Evolutionary conservation across 306 rosid genomes (phyloP), one percentile per base, ranked within the genome.

Genomic region (Oemleria cerasiformis): DNA sequence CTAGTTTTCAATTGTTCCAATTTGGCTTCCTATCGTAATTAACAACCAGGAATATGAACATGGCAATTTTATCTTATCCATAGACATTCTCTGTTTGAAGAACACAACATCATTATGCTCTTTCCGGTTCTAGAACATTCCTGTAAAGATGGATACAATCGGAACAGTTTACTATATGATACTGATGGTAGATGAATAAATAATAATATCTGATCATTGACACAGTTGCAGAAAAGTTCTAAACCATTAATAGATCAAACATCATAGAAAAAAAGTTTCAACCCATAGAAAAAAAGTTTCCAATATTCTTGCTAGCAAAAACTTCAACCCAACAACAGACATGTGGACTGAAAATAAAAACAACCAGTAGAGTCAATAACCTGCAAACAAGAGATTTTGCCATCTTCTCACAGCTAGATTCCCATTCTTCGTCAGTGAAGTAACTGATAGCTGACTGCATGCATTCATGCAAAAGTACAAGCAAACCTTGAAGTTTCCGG

Each of bases 311-410:
- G 8, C 19, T 44, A 47, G 63, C 71, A 60, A 50, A 38, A 63
- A 50, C 38, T 62, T 20, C 67, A 57, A 73, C 47, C 43, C 34
- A 34, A 57, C 20, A 43, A 72, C n/a, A 41, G 10, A 44, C 0
- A 11, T 40, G 21, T 45, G 7, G 34, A 20, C 63, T 43, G 30
- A 48, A 60, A 63, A 6, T 8, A 71, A 30, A 2, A 55, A 40
- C 77, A 66, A 73, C 2, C 48, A 72, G 51, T 21, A 45, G 63
- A 71, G 78, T 64, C 54, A 54, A 67, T 19, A 75, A 93, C 98
- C 98, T 93, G 94, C 77, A 38, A 75, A 92, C 92, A 79, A 91
- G 75, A 83, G 85, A 86, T 73, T 88, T 93, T 65, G 94, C 96
- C 75, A 93, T 87, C 67, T 77, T 87, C 60, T 86, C 86, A 79